Percentiles rank a stretch among this genome's conserved stretches.
phyloP scores from a whole-genome alignment of 2,329 filamentous ascomycete genomes.

The Madurella fahalii region DNA sequence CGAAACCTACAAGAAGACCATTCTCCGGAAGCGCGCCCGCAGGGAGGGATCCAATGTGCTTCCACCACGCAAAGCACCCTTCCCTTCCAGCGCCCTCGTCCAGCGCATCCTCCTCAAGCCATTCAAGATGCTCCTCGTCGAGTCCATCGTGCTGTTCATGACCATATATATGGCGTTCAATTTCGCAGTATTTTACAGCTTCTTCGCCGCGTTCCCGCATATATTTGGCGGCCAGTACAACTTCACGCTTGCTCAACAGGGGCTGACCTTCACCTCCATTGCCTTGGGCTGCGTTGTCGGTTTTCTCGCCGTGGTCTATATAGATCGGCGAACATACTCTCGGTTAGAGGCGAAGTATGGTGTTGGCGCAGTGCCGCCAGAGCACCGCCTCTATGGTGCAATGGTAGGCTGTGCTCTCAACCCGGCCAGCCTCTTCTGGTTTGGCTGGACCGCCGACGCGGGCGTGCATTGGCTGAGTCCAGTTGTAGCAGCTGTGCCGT shows the following conservation, averaged over 20 bases:
- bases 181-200: slow-evolving; percentile 28
- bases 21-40: slow-evolving; percentile 27
- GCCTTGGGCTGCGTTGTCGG: slow-evolving; percentile 12
- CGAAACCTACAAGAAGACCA: slow-evolving; percentile 43
- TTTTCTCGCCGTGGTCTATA: slow-evolving; percentile 1
- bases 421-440: slow-evolving; percentile 12
- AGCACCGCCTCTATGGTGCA: slow-evolving; percentile 10
- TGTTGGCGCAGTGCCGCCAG: slow-evolving; percentile 6
- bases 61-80: background rate
- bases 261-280: slow-evolving; percentile 15
- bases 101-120: slow-evolving; percentile 33
- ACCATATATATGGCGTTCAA: slow-evolving; percentile 29
- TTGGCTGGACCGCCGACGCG: slow-evolving; percentile 10
- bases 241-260: slow-evolving; percentile 18
- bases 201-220: slow-evolving; percentile 29
- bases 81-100: background rate
- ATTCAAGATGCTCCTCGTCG: slow-evolving; percentile 43
- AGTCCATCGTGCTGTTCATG: slow-evolving; percentile 47
- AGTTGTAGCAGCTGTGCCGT: slow-evolving; percentile 8
- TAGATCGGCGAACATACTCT: slow-evolving; percentile 9
- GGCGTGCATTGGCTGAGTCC: slow-evolving; percentile 4
- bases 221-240: slow-evolving; percentile 28
- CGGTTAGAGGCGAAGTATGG: slow-evolving; percentile 4
- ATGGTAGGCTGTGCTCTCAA: slow-evolving; percentile 12
- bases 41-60: background rate